phyloP scores from a whole-genome alignment of 106 monocot genomes.

The Cymbidium sinense region DNA sequence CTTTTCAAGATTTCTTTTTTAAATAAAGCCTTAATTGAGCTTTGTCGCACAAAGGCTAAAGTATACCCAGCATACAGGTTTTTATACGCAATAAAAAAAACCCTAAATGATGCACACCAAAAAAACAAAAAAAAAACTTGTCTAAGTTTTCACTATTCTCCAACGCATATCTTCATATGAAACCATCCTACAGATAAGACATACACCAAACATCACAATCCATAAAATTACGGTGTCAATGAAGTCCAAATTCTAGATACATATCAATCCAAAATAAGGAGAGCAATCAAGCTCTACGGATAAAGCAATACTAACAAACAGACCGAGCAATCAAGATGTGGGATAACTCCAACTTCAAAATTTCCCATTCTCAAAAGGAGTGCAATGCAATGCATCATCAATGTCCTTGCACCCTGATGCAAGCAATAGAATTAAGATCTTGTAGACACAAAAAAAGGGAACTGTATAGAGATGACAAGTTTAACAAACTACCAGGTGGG shows the following conservation, averaged over 20 bases:
- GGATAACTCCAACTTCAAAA: slow-evolving; percentile 99
- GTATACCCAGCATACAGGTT: not conserved
- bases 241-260: not conserved
- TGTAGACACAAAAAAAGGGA: slow-evolving; percentile 3
- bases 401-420: slow-evolving; percentile 94
- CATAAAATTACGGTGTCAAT: not conserved
- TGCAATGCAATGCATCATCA: slow-evolving; percentile 98
- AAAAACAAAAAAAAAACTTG: too few relatives aligned
- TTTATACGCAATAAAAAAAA: not conserved
- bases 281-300: not conserved
- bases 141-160: not conserved
- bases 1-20: not conserved
- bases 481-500: slow-evolving; percentile 68
- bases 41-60: not conserved
- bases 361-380: slow-evolving; percentile 76
- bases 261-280: not conserved
- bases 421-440: slow-evolving; percentile 4
- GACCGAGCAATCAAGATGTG: slow-evolving; percentile 11
- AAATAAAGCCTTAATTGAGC: not conserved
- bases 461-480: not conserved
- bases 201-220: not conserved
- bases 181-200: not conserved
- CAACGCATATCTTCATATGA: not conserved
- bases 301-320: too few relatives aligned
- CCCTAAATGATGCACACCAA: not conserved